These are phyloP conservation scores for Ganoderma leucocontextum DNA, from an alignment of 1,284 basidiomycete genomes.

Conservation along the genomic window DNA sequence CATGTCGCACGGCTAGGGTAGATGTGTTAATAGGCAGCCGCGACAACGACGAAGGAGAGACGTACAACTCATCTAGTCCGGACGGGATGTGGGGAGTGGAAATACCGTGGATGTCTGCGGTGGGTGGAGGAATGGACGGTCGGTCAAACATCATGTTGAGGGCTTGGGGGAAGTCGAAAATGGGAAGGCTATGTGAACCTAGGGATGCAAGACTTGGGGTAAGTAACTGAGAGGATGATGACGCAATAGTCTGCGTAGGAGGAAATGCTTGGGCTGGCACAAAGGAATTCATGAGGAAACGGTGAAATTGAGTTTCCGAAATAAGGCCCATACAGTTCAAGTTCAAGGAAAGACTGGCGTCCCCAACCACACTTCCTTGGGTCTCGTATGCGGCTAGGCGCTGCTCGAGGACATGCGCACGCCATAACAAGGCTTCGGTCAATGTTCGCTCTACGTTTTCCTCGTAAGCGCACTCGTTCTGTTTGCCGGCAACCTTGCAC, in stretches of 20 bases:
- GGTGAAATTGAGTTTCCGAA: not conserved
- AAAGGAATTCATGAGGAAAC: not conserved
- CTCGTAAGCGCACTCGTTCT: slow-evolving; percentile 39
- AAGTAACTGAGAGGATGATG: not conserved
- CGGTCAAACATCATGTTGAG: slow-evolving; percentile 22
- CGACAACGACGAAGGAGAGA: not conserved
- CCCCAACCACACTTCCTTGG: not conserved
- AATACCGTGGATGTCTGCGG: slow-evolving; percentile 21
- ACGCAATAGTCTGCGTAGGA: not conserved
- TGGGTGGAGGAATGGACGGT: slow-evolving; percentile 21
- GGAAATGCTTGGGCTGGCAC: not conserved
- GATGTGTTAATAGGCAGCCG: slow-evolving; percentile 1
- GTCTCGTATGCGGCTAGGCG: slow-evolving; percentile 35
- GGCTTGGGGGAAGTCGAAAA: slow-evolving; percentile 25
- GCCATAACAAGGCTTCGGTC: slow-evolving; percentile 34
- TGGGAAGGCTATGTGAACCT: slow-evolving; percentile 3
- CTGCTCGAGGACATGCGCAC: slow-evolving; percentile 36
- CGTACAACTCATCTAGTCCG: slow-evolving; percentile 31
- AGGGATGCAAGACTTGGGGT: not conserved
- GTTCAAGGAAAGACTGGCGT: not conserved
- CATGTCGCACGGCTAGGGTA: slow-evolving; percentile 35
- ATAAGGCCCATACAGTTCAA: not conserved
- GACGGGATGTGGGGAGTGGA: slow-evolving; percentile 18
- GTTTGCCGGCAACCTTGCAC: slow-evolving; percentile 40
- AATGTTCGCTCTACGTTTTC: slow-evolving; percentile 36